Percentiles rank a stretch among this genome's conserved stretches.
Conservation (phyloP, 1,139 yeast genomes). For the Yamadazyma oceani region DNA sequence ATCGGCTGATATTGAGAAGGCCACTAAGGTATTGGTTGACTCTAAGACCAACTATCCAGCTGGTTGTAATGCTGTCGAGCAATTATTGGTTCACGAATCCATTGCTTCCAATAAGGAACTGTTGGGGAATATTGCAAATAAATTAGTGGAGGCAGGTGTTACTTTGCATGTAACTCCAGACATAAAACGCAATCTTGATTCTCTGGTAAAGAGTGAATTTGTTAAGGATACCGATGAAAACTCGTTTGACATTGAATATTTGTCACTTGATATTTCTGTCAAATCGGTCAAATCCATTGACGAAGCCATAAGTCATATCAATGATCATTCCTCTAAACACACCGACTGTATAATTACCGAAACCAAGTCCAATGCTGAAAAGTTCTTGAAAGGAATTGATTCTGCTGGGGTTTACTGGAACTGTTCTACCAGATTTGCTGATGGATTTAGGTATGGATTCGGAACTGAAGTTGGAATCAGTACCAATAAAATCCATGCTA, state of each 20-base stretch:
- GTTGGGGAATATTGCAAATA: constrained; percentile 43
- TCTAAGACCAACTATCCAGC: constrained; percentile 97
- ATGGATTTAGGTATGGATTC: constrained; percentile 96
- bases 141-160: constrained; percentile 65
- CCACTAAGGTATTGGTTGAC: constrained; percentile 73
- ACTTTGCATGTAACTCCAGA: constrained; percentile 66
- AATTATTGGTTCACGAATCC: constrained; percentile 64
- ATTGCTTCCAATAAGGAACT: constrained; percentile 36
- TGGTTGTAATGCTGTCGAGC: constrained; percentile 96
- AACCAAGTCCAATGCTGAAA: constrained; percentile 64
- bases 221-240: constrained; percentile 42
- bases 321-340: constrained; percentile 90
- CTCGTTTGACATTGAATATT: constrained; percentile 81
- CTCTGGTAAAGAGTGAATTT: constrained; percentile 14
- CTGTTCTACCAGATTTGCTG: constrained; percentile 95
- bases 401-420: constrained; percentile 99
- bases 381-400: constrained; percentile 82
- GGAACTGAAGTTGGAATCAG: constrained; percentile 99
- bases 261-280: constrained; percentile 80
- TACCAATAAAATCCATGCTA: constrained; percentile 93
- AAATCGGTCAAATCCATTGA: constrained; percentile 56
- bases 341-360: constrained; percentile 92
- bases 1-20: constrained; percentile 74
- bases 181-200: constrained; percentile 28
- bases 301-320: constrained; percentile 81